Conservation (phyloP, 2,329 filamentous ascomycete genomes). For the Cytospora mali region DNA sequence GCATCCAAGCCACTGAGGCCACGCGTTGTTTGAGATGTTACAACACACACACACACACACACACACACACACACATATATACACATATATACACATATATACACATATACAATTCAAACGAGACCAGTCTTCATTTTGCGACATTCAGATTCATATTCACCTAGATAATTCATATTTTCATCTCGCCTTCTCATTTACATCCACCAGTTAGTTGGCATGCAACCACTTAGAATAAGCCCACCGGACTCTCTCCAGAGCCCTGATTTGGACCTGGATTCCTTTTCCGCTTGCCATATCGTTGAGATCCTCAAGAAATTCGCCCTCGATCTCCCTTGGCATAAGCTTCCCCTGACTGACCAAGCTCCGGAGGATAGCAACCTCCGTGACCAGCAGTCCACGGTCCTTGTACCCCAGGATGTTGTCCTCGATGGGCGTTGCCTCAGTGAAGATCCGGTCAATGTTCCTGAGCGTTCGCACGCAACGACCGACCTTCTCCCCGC, state of each 20-base stretch:
- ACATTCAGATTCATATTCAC: background rate
- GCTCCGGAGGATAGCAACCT: slow-evolving; percentile 80
- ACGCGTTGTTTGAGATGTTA: slow-evolving; percentile 5
- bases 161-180: background rate
- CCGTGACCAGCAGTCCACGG: slow-evolving; percentile 85
- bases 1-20: slow-evolving; percentile 18
- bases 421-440: slow-evolving; percentile 65
- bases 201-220: slow-evolving; percentile 30
- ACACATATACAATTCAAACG: too few relatives aligned
- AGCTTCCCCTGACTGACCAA: slow-evolving; percentile 58
- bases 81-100: too few relatives aligned
- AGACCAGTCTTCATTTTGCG: too few relatives aligned
- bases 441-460: slow-evolving; percentile 78
- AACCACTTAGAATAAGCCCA: slow-evolving; percentile 90
- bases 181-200: background rate
- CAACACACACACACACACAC: too few relatives aligned
- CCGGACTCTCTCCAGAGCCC: slow-evolving; percentile 78
- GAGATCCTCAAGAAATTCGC: slow-evolving; percentile 87
- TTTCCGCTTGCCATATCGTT: slow-evolving; percentile 83
- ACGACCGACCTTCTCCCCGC: slow-evolving; percentile 63
- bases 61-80: too few relatives aligned
- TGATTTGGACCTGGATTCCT: slow-evolving; percentile 76
- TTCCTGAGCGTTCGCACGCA: slow-evolving; percentile 81
- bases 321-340: slow-evolving; percentile 73
- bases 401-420: slow-evolving; percentile 87